phyloP scores from a whole-genome alignment of 257 asterid species.

The Leptodermis oblonga region DNA sequence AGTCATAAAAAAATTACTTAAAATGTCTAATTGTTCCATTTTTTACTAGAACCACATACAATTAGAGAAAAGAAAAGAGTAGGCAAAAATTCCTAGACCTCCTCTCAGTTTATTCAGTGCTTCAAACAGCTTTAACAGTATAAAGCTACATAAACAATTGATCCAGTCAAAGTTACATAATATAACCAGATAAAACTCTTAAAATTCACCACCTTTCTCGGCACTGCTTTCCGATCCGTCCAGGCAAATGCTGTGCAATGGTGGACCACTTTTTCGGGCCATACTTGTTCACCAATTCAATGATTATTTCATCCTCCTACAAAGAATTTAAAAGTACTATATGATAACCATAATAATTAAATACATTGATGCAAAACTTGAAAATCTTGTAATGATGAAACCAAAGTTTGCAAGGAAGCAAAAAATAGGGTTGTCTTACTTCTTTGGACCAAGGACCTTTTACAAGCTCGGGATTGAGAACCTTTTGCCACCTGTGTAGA shows the following conservation, averaged over 20 bases:
- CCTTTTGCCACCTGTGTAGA: constrained; percentile 97
- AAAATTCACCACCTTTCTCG: constrained; percentile 65
- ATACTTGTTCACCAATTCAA: constrained; percentile 62
- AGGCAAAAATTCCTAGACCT: neutral
- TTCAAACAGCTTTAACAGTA: neutral
- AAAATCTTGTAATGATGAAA: neutral
- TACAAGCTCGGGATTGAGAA: constrained; percentile 89
- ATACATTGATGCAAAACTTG: neutral
- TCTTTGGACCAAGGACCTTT: constrained; percentile 99
- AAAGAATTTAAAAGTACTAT: neutral
- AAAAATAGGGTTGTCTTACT: constrained; percentile 38
- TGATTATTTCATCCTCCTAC: constrained; percentile 85
- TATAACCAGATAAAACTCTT: constrained; percentile 5
- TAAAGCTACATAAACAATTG: constrained; percentile 4
- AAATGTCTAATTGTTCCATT: neutral
- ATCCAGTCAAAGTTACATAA: constrained; percentile 10
- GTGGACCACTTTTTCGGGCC: constrained; percentile 99
- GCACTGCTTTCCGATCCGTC: constrained; percentile 98
- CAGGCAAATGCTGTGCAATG: constrained; percentile 89
- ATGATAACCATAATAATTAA: neutral
- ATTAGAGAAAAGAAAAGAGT: neutral
- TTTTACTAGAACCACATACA: neutral
- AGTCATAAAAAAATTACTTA: neutral
- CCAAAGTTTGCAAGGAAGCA: constrained; percentile 15
- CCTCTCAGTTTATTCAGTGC: neutral